Evolutionary conservation across 345 rosid genomes (phyloP).

Genomic region (Rhizophora apiculata): DNA sequence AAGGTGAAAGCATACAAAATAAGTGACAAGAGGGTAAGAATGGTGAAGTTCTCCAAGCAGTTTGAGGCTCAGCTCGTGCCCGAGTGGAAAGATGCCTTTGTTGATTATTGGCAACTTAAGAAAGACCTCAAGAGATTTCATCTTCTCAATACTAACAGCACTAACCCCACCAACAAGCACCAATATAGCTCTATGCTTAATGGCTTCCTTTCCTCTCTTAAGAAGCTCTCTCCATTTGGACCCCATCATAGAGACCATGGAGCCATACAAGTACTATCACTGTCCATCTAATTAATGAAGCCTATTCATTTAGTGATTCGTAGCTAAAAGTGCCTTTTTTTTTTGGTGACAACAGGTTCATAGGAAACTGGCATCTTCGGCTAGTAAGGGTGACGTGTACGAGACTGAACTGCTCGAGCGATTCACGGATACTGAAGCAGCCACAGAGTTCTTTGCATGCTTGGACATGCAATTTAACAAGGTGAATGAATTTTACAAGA

Average conservation of each 20-base stretch:
- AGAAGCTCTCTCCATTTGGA: slow-evolving; percentile 41
- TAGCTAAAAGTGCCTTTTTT: too few species aligned
- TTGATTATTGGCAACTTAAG: slow-evolving; percentile 89
- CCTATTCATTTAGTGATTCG: not conserved
- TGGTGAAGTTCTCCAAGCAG: slow-evolving; percentile 90
- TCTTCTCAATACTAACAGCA: slow-evolving; percentile 24
- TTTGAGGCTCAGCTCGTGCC: slow-evolving; percentile 93
- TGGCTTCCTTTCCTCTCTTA: slow-evolving; percentile 43
- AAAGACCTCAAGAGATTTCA: slow-evolving; percentile 66
- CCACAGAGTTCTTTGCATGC: slow-evolving; percentile 68
- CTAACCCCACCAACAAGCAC: slow-evolving; percentile 10
- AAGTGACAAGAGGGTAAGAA: slow-evolving; percentile 13
- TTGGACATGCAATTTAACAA: slow-evolving; percentile 85
- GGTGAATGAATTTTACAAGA: slow-evolving; percentile 78
- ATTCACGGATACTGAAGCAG: slow-evolving; percentile 73
- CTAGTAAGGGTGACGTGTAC: slow-evolving; percentile 58
- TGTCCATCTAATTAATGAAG: too few species aligned
- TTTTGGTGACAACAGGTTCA: slow-evolving; percentile 53
- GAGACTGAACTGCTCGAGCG: slow-evolving; percentile 84
- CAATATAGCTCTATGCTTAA: slow-evolving; percentile 19
- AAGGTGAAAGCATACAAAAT: not conserved
- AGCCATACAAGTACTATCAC: slow-evolving; percentile 61
- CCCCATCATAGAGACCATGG: slow-evolving; percentile 49
- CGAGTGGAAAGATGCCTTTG: slow-evolving; percentile 98
- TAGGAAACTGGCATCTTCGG: slow-evolving; percentile 65